These are phyloP conservation scores for Phytophthora fragariae DNA, from an alignment of 352 stramenopile species.

Conservation along the genomic window DNA sequence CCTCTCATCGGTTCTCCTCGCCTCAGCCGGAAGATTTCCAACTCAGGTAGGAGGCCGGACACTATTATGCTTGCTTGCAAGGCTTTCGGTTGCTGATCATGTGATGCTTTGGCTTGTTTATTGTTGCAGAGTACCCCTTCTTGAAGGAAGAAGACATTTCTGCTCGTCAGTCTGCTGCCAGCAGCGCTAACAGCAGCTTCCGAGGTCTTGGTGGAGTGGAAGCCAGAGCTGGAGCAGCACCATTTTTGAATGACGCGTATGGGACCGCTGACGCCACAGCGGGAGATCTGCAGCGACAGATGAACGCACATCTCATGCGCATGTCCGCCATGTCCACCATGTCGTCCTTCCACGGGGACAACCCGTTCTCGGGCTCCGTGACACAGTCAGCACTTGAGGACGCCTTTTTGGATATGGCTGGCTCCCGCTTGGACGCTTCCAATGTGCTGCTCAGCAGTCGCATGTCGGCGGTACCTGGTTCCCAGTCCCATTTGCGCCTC, in stretches of 20 bases:
- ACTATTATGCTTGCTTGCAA: neutral
- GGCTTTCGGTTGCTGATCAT: constrained; percentile 5
- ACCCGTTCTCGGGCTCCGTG: constrained; percentile 70
- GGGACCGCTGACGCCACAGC: constrained; percentile 31
- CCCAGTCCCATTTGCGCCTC: constrained; percentile 38
- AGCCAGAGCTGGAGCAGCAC: constrained; percentile 18
- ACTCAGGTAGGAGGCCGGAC: constrained; percentile 47
- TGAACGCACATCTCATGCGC: constrained; percentile 59
- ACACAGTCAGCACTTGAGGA: constrained; percentile 87
- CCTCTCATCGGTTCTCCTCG: constrained; percentile 59
- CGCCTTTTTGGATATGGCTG: constrained; percentile 87
- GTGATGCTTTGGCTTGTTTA: neutral
- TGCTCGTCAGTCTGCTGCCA: constrained; percentile 34
- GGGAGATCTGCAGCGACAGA: constrained; percentile 48
- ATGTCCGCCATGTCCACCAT: constrained; percentile 65
- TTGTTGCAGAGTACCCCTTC: constrained; percentile 65
- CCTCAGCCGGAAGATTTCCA: constrained; percentile 70
- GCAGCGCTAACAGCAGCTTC: constrained; percentile 32
- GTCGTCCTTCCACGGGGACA: constrained; percentile 68
- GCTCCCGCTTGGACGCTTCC: constrained; percentile 76
- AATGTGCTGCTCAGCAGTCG: constrained; percentile 76
- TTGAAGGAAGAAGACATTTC: constrained; percentile 65
- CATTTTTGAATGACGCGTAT: constrained; percentile 45
- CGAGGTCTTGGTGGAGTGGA: constrained; percentile 17
- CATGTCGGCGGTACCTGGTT: constrained; percentile 35